Conservation (phyloP, 1,284 basidiomycete species). For the Schizopora paradoxa region DNA sequence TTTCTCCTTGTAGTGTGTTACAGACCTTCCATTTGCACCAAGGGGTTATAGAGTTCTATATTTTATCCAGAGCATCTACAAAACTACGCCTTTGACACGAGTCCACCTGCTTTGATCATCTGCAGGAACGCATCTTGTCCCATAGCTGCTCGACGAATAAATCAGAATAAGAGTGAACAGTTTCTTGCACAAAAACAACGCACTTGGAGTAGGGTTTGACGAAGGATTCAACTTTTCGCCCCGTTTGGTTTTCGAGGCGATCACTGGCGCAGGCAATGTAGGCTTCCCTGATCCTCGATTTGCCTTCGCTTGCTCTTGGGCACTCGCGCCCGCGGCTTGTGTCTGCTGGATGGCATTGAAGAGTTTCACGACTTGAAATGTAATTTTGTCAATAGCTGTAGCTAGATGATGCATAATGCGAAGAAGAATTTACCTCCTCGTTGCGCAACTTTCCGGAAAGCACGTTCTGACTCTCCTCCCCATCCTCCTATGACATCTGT, state of each 20-base stretch:
- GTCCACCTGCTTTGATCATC: slow-evolving; percentile 70
- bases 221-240: slow-evolving; percentile 36
- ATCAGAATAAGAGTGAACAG: not conserved
- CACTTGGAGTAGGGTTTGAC: slow-evolving; percentile 1
- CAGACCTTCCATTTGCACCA: no score
- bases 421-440: slow-evolving; percentile 58
- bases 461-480: slow-evolving; percentile 74
- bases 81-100: slow-evolving; percentile 46
- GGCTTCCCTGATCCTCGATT: slow-evolving; percentile 68
- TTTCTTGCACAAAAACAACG: not conserved
- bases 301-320: slow-evolving; percentile 52
- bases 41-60: no score
- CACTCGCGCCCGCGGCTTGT: slow-evolving; percentile 48
- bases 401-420: not conserved
- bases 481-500: slow-evolving; percentile 77
- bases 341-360: slow-evolving; percentile 81
- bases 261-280: slow-evolving; percentile 56
- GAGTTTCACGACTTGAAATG: slow-evolving; percentile 61
- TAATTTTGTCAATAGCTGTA: not conserved
- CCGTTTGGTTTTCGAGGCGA: slow-evolving; percentile 39
- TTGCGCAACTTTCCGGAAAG: slow-evolving; percentile 74
- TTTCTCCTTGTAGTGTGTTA: not conserved
- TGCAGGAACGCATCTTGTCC: slow-evolving; percentile 72
- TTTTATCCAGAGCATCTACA: no score
- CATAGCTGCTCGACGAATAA: slow-evolving; percentile 38